Evolutionary conservation across 2,329 filamentous ascomycete genomes (phyloP), one percentile per base, ranked within the genome.

Genomic region (Onygenales sp.): DNA sequence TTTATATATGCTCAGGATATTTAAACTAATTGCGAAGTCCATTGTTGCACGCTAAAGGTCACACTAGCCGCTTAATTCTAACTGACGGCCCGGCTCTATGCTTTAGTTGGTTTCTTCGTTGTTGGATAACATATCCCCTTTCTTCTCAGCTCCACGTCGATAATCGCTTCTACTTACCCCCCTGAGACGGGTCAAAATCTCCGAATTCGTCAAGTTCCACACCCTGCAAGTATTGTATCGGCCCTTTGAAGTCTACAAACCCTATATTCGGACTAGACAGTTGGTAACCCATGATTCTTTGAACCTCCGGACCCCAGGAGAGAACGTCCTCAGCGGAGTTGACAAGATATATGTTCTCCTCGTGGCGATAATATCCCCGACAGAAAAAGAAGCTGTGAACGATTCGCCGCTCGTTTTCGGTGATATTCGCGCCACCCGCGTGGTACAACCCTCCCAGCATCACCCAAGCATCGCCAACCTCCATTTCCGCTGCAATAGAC

Each of bases 361-460:
- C 68, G 7, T 64, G 67, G 1, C 68, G 63, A 9, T 68, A 54
- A 1, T 62, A 66, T 1, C 63, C 63, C 50, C 67, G 64, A 56
- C 67, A 69, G 21, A 70, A 57, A 48, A 70, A 69, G 4, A 70
- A 62, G 10, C 68, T 67, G 5, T 68, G 56, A 10, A 67, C 65
- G 54, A 66, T 60, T 53, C 61, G 34, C 61, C 60, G 58, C 58
- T 65, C 31, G 60, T 70, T 55, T 53, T 42, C 44, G 8, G 62
- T 65, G 17, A 52, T 57, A 52, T 74, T 74, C 7, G 63, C 63
- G 1, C 72, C 71, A 2, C 71, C 71, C 1, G 67, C 72, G 42
- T 74, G 71, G 49, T 73, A 73, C 10, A 67, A 54, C 17, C 69
- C 69, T 1, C 70, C 71, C 0, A 72, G 51, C 40, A 74, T 70